Percentiles rank a stretch among this genome's conserved stretches.
phyloP scores from a whole-genome alignment of 257 asterid species.

The Lithospermum erythrorhizon region DNA sequence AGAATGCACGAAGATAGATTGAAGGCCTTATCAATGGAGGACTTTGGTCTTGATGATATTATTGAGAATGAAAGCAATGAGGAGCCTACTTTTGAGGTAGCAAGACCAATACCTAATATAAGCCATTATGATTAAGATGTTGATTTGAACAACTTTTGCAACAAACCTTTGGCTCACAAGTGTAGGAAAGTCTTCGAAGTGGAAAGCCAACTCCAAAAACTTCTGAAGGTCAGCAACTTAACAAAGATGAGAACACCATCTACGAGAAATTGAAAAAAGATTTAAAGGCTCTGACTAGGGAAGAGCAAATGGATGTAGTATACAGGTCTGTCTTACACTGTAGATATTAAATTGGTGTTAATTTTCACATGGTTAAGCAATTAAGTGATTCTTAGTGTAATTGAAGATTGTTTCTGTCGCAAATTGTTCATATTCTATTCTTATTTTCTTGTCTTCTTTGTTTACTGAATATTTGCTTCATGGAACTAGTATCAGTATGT shows the following conservation, averaged over 20 bases:
- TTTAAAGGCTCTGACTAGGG: constrained; percentile 57
- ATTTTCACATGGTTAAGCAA: neutral
- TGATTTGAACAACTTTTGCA: no score
- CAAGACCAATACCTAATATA: neutral
- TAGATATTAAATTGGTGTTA: constrained; percentile 1
- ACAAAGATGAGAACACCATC: constrained; percentile 33
- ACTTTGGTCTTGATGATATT: constrained; percentile 66
- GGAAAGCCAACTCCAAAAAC: constrained; percentile 32
- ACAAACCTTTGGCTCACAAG: constrained; percentile 1
- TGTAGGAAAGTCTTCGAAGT: constrained; percentile 53
- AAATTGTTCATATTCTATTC: neutral
- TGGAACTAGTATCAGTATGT: no score
- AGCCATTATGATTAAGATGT: no score
- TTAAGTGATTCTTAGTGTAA: neutral
- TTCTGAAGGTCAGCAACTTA: constrained; percentile 27
- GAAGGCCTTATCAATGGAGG: constrained; percentile 40
- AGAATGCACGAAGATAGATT: constrained; percentile 50
- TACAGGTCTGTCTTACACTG: constrained; percentile 41
- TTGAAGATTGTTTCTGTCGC: constrained; percentile 1
- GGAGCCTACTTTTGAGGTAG: constrained; percentile 75
- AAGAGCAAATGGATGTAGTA: constrained; percentile 88
- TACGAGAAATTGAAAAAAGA: constrained; percentile 67
- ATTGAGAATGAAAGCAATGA: constrained; percentile 34
- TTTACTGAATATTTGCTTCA: neutral
- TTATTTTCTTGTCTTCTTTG: no score